A percentile compares a stretch with the other conserved stretches of the same genome.
Conservation (phyloP, 345 rosid species). For the Corymbia maculata region DNA sequence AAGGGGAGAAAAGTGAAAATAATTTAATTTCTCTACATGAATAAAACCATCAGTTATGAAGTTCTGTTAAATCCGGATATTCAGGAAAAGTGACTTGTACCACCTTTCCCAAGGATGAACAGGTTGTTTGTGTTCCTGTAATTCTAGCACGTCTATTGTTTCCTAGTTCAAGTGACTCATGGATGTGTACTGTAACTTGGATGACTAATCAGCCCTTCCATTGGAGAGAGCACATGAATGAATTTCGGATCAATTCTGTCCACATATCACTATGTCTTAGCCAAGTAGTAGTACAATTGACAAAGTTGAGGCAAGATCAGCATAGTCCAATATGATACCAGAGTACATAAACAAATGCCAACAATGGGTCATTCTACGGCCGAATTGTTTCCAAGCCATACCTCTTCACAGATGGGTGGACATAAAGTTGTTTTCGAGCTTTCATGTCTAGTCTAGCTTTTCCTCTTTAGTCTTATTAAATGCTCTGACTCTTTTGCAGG, state of each 20-base stretch:
- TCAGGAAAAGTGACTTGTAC: not conserved
- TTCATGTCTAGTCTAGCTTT: not conserved
- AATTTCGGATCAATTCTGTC: not conserved
- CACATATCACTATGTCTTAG: not conserved
- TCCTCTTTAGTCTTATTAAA: not conserved
- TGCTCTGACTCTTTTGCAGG: constrained; percentile 17
- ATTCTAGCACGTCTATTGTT: not conserved
- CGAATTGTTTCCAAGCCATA: not conserved
- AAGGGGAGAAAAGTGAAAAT: not conserved
- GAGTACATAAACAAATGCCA: not conserved
- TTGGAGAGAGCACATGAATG: not conserved
- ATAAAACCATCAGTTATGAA: not conserved
- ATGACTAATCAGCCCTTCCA: not conserved
- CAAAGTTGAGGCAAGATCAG: not conserved
- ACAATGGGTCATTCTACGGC: not conserved
- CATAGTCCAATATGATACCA: not conserved
- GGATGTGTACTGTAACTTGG: not conserved
- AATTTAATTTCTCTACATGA: not conserved
- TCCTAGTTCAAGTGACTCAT: not conserved
- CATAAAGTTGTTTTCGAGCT: not conserved
- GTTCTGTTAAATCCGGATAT: not conserved
- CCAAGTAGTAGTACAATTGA: not conserved
- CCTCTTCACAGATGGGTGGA: not conserved
- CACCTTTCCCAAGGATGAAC: not conserved
- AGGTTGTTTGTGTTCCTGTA: not conserved